Base-by-base conservation (phyloP, 352 stramenopile genomes). In the Phytophthora citrophthora region DNA sequence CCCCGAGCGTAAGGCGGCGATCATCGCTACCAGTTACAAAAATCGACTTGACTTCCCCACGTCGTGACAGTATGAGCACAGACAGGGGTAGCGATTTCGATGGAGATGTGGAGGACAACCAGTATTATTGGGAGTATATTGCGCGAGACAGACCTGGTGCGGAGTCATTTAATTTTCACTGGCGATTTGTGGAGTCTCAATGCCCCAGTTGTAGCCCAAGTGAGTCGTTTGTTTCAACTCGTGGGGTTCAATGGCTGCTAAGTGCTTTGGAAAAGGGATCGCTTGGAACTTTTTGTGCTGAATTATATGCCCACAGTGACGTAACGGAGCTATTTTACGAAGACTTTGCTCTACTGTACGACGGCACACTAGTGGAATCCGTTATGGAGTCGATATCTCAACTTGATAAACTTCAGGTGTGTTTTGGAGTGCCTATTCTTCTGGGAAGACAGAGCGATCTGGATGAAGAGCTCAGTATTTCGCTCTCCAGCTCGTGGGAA, bases 51-150 rank as follows among this genome's bases (percentile, higher is more conserved):
- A 50, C 47, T 15, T 71, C 49, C 51, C 56, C 39, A 23, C 36
- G 31, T 51, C 58, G 58, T 20, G 64, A 74, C 26, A 77, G 68
- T 31, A 39, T 68, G 13, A 43, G 40, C 23, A 68, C 48, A 15
- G 55, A 70, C n/a, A 46, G 46, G 44, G 51, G 47, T 24, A 66
- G 50, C 47, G 54, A 69, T 31, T 69, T 50, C 3, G 66, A 77
- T 49, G 55, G 27, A 36, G 45, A 67, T 44, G 12, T 10, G n/a
- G 50, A 69, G n/a, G 60, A 77, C 36, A 46, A 53, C 5, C 72
- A 87, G 39, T 79, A 80, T 56, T 91, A 92, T 65, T 94, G 86
- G 86, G 75, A 76, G 34, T 91, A 83, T 68, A 66, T 94, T 27
- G 79, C 83, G 2, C 68, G 76, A 39, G 77, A 89, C 13, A 74